phyloP scores from a whole-genome alignment of 257 asterid species.

The Solanum gandarillasii region DNA sequence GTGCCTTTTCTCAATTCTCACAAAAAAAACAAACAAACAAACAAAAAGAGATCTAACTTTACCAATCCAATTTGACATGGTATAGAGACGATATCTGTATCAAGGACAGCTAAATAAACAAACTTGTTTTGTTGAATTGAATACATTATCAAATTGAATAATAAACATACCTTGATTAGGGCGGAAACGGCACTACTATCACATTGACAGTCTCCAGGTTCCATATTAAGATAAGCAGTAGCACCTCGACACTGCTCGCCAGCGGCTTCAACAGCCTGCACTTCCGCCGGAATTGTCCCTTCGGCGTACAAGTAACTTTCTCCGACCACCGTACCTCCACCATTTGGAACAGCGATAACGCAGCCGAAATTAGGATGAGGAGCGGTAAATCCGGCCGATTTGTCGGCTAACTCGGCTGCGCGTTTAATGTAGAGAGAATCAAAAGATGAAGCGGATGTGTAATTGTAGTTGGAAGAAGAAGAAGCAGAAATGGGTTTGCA shows the following conservation, averaged over 20 bases:
- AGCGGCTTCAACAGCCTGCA: slow-evolving; percentile 72
- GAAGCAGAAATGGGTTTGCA: background rate
- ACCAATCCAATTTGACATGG: background rate
- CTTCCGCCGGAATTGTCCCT: slow-evolving; percentile 82
- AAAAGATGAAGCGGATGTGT: background rate
- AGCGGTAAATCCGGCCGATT: slow-evolving; percentile 80
- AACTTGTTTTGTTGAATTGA: background rate
- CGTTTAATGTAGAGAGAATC: slow-evolving; percentile 67
- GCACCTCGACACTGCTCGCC: slow-evolving; percentile 64
- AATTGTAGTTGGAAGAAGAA: background rate
- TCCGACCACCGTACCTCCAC: slow-evolving; percentile 42
- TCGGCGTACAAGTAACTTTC: slow-evolving; percentile 84
- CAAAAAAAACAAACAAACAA: background rate
- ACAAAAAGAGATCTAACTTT: background rate
- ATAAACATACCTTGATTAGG: slow-evolving; percentile 46
- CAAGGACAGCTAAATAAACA: background rate
- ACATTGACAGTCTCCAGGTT: slow-evolving; percentile 63
- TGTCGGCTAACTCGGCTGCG: slow-evolving; percentile 84
- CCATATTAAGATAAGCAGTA: slow-evolving; percentile 95
- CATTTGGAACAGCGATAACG: slow-evolving; percentile 32
- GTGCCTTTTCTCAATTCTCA: background rate
- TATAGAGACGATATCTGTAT: background rate
- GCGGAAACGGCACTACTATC: slow-evolving; percentile 62
- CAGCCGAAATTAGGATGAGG: slow-evolving; percentile 98
- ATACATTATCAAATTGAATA: background rate